Evolutionary conservation across 768 basidiomycete species (phyloP).

Genomic region (Pisolithus sp.): DNA sequence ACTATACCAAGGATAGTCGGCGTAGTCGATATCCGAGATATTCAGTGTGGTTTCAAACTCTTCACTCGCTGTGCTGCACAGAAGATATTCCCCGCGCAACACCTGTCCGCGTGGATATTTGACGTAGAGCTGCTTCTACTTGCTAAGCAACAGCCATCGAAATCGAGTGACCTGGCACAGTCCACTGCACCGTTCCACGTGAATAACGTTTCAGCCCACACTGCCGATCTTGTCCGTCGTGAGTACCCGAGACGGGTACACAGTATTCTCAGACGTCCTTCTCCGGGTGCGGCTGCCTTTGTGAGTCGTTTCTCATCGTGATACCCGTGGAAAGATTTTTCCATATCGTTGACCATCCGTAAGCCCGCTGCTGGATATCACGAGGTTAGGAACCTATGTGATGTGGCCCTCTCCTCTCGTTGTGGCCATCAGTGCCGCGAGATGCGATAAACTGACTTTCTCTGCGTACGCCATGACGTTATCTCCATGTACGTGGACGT

Average conservation of each 20-base stretch:
- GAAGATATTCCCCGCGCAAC: conserved; percentile 80
- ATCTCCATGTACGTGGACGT: background rate
- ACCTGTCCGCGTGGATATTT: conserved; percentile 91
- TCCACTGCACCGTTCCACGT: background rate
- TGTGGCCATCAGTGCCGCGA: background rate
- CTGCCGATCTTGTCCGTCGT: background rate
- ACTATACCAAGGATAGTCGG: conserved; percentile 84
- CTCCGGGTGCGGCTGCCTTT: background rate
- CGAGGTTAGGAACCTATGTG: background rate
- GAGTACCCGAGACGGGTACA: background rate
- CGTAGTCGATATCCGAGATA: conserved; percentile 86
- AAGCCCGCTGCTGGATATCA: background rate
- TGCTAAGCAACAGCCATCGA: conserved; percentile 59
- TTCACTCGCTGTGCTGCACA: conserved; percentile 80
- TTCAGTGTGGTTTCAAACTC: conserved; percentile 96
- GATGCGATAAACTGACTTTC: background rate
- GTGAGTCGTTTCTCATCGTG: background rate
- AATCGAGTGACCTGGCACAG: background rate
- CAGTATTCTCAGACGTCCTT: background rate
- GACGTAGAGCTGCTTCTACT: conserved; percentile 90
- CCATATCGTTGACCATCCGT: too few relatives aligned
- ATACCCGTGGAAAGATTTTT: too few relatives aligned
- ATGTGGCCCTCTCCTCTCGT: background rate
- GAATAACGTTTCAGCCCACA: background rate
- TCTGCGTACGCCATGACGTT: background rate